Conservation (phyloP, 345 rosid genomes). For the Camelina neglecta region DNA sequence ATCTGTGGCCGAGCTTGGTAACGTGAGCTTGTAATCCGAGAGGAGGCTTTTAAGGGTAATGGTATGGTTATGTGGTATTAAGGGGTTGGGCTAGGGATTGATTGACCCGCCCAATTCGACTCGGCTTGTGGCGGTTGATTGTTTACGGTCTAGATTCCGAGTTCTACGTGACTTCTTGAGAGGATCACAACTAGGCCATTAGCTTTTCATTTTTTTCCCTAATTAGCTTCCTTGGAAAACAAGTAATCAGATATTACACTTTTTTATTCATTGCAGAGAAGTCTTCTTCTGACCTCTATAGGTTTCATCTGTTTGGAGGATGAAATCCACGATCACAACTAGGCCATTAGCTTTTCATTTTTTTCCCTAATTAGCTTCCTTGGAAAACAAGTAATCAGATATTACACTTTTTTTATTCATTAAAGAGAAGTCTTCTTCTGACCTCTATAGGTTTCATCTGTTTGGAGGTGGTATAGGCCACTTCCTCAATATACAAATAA, state of each 20-base stretch:
- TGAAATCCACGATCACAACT: background rate
- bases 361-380: background rate
- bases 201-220: too few species aligned
- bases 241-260: too few species aligned
- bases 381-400: background rate
- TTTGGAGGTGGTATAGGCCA: too few species aligned
- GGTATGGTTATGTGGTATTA: background rate
- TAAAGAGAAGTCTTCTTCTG: too few species aligned
- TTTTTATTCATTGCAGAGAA: too few species aligned
- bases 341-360: background rate
- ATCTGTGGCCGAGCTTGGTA: background rate
- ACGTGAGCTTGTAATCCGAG: conserved; percentile 14
- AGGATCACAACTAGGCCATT: background rate
- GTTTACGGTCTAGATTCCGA: background rate
- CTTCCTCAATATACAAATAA: too few species aligned
- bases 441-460: too few species aligned
- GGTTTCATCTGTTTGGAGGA: too few species aligned
- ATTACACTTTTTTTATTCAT: too few species aligned
- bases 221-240: too few species aligned
- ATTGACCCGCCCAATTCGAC: background rate
- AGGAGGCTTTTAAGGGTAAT: conserved; percentile 11
- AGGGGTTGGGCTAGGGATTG: background rate
- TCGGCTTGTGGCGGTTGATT: background rate
- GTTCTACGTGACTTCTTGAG: background rate
- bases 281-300: too few species aligned